phyloP scores from a whole-genome alignment of 2,329 filamentous ascomycete species.

The Microdochium nivale region DNA sequence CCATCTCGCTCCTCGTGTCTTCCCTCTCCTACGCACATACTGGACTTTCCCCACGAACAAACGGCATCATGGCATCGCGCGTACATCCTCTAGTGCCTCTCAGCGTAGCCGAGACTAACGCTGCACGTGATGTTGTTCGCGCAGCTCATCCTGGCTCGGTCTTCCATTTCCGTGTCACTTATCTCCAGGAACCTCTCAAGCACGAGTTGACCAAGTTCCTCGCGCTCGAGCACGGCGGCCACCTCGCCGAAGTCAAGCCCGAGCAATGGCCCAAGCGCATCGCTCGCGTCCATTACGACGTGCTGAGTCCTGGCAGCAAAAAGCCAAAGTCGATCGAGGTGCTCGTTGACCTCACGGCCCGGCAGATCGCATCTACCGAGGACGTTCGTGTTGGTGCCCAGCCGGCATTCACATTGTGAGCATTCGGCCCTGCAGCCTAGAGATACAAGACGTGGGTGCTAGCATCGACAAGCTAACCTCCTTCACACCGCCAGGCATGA shows the following conservation, averaged over 20 bases:
- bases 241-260: conserved; percentile 29
- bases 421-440: background rate
- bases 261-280: conserved; percentile 28
- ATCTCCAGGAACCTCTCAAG: conserved; percentile 54
- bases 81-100: conserved; percentile 38
- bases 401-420: background rate
- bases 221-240: conserved; percentile 48
- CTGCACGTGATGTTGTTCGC: conserved; percentile 36
- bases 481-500: conserved; percentile 17
- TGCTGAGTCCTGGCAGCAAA: conserved; percentile 3
- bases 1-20: too few relatives aligned
- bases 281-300: conserved; percentile 30
- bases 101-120: conserved; percentile 35
- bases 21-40: background rate
- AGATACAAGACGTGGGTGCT: background rate
- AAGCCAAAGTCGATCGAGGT: conserved; percentile 16
- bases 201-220: conserved; percentile 49
- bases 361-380: conserved; percentile 1
- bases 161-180: conserved; percentile 48
- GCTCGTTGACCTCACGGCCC: conserved; percentile 19
- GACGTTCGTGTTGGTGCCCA: background rate
- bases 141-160: conserved; percentile 10
- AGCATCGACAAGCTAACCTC: background rate
- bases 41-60: background rate
- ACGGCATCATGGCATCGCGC: conserved; percentile 9